Conservation (phyloP, 257 asterid species). For the Solanum raphanifolium region DNA sequence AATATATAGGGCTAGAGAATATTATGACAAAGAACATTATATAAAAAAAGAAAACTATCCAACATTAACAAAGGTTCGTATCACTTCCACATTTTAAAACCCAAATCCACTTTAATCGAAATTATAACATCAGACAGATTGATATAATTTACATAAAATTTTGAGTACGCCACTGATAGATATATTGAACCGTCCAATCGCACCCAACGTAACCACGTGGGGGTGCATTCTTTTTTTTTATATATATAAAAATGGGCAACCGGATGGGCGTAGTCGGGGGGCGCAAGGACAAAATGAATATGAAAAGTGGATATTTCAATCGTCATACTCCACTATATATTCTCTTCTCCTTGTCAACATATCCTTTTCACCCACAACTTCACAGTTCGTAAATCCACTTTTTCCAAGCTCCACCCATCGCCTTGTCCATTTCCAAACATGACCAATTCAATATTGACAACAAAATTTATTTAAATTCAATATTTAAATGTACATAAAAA, state of each 20-base stretch:
- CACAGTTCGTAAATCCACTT: background rate
- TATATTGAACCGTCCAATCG: background rate
- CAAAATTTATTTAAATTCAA: background rate
- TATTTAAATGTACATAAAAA: background rate
- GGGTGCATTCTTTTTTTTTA: background rate
- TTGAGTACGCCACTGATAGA: background rate
- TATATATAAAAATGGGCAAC: too few relatives aligned
- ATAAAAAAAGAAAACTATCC: too few relatives aligned
- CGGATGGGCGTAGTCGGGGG: too few relatives aligned
- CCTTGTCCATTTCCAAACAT: background rate
- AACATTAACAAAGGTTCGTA: too few relatives aligned
- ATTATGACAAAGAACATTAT: too few relatives aligned
- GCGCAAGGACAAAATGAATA: background rate
- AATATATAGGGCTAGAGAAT: too few relatives aligned
- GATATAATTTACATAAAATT: too few relatives aligned
- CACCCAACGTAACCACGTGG: background rate
- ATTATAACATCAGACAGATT: too few relatives aligned
- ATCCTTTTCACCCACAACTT: background rate
- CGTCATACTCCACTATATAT: background rate
- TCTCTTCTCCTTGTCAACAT: background rate
- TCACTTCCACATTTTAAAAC: too few relatives aligned
- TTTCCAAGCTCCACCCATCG: background rate
- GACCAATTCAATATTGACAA: background rate
- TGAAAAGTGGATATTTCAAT: background rate
- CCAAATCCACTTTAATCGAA: too few relatives aligned